A percentile compares a stretch with the other conserved stretches of the same genome.
Evolutionary conservation across 257 asterid genomes (phyloP).

Genomic region (Thymus mandschuricus): DNA sequence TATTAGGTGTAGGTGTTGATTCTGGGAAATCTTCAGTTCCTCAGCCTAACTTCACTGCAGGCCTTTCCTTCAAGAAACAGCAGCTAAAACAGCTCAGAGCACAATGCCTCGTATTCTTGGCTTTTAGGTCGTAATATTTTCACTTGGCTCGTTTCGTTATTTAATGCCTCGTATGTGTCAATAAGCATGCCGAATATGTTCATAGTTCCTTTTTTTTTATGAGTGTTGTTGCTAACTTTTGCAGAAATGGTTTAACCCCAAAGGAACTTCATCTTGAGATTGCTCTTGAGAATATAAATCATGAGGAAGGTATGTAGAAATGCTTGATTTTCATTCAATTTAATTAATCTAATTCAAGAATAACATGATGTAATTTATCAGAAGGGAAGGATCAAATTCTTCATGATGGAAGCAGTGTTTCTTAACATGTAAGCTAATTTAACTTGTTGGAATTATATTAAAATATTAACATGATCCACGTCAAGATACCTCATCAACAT

Average conservation of each 20-base stretch:
- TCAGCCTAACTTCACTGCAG: constrained; percentile 27
- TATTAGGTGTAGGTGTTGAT: neutral
- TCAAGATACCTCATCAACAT: too few species aligned
- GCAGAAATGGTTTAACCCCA: constrained; percentile 89
- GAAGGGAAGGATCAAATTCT: constrained; percentile 65
- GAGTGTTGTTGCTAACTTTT: constrained; percentile 23
- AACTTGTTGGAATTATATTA: too few species aligned
- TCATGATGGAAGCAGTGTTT: constrained; percentile 49
- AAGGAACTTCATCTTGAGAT: constrained; percentile 95
- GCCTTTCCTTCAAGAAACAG: constrained; percentile 62
- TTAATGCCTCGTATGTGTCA: neutral
- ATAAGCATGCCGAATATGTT: constrained; percentile 51
- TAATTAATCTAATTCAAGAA: constrained; percentile 6
- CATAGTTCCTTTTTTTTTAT: constrained; percentile 24
- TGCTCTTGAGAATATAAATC: constrained; percentile 77
- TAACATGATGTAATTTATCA: constrained; percentile 17
- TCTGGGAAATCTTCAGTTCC: constrained; percentile 23
- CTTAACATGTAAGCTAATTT: neutral
- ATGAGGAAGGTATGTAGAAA: constrained; percentile 66
- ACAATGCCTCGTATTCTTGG: constrained; percentile 95
- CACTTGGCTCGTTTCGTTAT: constrained; percentile 11
- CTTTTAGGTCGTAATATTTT: constrained; percentile 73
- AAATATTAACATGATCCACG: too few species aligned
- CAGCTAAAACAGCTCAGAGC: constrained; percentile 97
- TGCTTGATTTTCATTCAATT: constrained; percentile 28